Percentiles rank a stretch among this genome's conserved stretches.
Conservation (phyloP, 2,329 filamentous ascomycete genomes). For the Scleromitrula shiraiana region DNA sequence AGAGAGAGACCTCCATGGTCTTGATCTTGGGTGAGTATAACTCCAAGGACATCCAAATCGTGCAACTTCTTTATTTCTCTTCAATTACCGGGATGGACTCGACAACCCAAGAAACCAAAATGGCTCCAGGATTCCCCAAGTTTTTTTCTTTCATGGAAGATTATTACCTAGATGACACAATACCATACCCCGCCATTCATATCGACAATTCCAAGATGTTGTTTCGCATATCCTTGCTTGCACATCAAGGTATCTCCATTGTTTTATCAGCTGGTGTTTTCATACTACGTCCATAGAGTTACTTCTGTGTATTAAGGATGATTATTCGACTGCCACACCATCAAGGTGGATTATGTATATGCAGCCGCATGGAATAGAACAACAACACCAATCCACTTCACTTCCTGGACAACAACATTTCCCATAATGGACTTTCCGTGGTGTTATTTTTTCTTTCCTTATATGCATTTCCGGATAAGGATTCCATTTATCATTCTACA, state of each 20-base stretch:
- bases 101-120: background rate
- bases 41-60: background rate
- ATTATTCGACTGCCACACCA: background rate
- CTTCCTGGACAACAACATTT: background rate
- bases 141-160: background rate
- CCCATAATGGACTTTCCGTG: background rate
- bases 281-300: background rate
- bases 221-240: conserved; percentile 8
- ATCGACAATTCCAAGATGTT: conserved; percentile 1
- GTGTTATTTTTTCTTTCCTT: conserved; percentile 8
- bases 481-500: background rate
- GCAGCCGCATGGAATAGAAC: background rate
- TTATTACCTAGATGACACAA: background rate
- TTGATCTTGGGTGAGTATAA: conserved; percentile 7
- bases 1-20: conserved; percentile 6
- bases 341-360: background rate
- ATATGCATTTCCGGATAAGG: conserved; percentile 3
- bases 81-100: conserved; percentile 2
- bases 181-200: background rate
- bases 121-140: background rate
- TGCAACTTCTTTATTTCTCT: conserved; percentile 1
- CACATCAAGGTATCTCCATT: background rate
- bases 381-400: background rate
- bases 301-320: background rate
- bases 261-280: background rate